Evolutionary conservation across 176 grass and related monocot species (phyloP), one percentile per base, ranked within the genome.

Genomic region (Cocos nucifera): DNA sequence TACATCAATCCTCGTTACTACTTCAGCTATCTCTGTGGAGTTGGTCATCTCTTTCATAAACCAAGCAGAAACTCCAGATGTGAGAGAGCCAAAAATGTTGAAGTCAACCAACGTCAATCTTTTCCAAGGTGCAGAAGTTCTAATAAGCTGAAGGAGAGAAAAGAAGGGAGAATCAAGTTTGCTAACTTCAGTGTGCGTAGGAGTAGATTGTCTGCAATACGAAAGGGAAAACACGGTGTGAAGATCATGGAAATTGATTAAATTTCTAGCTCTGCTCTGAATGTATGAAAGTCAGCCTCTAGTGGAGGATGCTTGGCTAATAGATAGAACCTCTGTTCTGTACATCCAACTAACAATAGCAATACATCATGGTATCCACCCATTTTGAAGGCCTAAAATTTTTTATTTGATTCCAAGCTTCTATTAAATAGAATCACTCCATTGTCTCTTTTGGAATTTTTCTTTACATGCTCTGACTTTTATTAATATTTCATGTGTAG

Each of bases 1-100:
- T 73, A 87, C 9, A 27, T 87, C 29, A 79, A 96, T 53, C 91
- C 86, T 51, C 62, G 58, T 4, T 49, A 80, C 49, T 77, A 90
- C 64, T 90, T 96, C 51, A 63, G 29, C 5, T 71, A 78, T 67
- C 49, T 86, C 20, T 85, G 59, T 50, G 72, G 25, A 54, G 61
- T 59, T 28, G 56, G 17, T 49, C 60, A 5, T 60, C 63, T 17
- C 51, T 58, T 24, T 29, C 55, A 80, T 19, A 51, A 17, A 70
- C 60, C 44, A 1, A 61, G 59, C 18, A 66, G 74, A 49, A 80
- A 21, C 17, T 49, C 15, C 53, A 54, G 56, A 15, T 17, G 15
- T 9, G 23, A 55, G 57, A 65, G 79, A 70, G 28, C 53, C 17
- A 15, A 53, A 29, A 72, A 61, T 25, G 39, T 62, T 15, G 74